Base-by-base conservation (phyloP, 2,329 filamentous ascomycete genomes). In the Sarocladiaceae sp. region DNA sequence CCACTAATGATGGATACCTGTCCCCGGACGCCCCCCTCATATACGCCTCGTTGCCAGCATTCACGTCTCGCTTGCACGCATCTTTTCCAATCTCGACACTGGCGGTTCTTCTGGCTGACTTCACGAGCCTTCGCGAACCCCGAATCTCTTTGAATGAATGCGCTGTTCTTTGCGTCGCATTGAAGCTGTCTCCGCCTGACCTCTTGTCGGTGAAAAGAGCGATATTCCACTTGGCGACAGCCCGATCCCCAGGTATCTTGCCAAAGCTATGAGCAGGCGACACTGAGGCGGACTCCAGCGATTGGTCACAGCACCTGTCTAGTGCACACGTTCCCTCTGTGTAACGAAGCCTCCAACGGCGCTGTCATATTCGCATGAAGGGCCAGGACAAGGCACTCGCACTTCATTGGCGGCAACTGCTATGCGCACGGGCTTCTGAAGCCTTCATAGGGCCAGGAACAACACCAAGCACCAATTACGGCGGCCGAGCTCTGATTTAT, bases 1-100 rank as follows among this genome's bases (percentile, higher is more conserved):
- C 44, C 44, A 48, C 44, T 33, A 48, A 48, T 17, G 44, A 8
- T 48, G 44, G 44, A 33, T 31, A 17, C 44, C 28, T 48, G 44
- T 48, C 44, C 44, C 44, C 44, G 17, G 44, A 48, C 44, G 44
- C 44, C 44, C 44, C 44, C 28, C 44, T 48, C 44, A 48, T 48
- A 48, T 48, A 48, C 44, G 44, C 44, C 44, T 48, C 44, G 18
- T 33, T 17, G 25, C 44, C 28, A 29, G 26, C 44, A 48, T 48
- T 48, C 44, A 33, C 26, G 20, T 48, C 44, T 44, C 44, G 18
- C 25, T 17, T 5, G 44, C 26, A n/a, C 33, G n/a, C 44, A 48
- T 31, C 44, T 48, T 48, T 48, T 22, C 44, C 20, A 4, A n/a
- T 33, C 28, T 33, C 28, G 28, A 48, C 44, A 31, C 4, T 22